These are phyloP conservation scores for Cordyceps pruinosa DNA, from an alignment of 2,329 filamentous ascomycete species.

Conservation along the genomic window DNA sequence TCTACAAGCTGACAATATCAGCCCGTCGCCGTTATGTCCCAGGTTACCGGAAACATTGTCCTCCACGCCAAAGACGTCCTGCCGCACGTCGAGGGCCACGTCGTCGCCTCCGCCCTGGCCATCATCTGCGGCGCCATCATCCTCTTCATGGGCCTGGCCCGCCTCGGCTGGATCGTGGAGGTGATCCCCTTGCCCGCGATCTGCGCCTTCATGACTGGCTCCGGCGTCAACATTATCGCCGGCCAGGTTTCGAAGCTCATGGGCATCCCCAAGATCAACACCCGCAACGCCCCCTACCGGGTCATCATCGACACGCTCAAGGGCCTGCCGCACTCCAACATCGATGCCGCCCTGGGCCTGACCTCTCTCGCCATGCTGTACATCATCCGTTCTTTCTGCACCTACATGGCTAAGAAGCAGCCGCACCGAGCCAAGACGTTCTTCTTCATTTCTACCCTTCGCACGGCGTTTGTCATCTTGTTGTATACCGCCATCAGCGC, in stretches of 20 bases:
- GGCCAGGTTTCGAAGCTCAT: constrained; percentile 45
- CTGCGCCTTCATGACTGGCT: constrained; percentile 49
- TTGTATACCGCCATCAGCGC: constrained; percentile 74
- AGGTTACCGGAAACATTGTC: constrained; percentile 44
- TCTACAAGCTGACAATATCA: constrained; percentile 16
- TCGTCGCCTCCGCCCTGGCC: constrained; percentile 41
- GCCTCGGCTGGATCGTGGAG: constrained; percentile 48
- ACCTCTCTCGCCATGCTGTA: constrained; percentile 64
- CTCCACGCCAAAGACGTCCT: constrained; percentile 29
- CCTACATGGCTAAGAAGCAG: constrained; percentile 56
- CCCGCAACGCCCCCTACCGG: constrained; percentile 39
- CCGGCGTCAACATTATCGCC: constrained; percentile 42
- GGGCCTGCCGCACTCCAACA: constrained; percentile 38
- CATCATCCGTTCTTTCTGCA: constrained; percentile 55
- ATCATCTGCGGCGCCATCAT: constrained; percentile 43
- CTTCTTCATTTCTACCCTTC: constrained; percentile 73
- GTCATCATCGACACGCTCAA: constrained; percentile 47
- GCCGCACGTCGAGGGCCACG: constrained; percentile 33
- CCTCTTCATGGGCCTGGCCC: constrained; percentile 41
- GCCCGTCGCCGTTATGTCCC: constrained; percentile 51
- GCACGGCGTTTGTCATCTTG: constrained; percentile 73
- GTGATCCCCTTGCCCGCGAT: constrained; percentile 47
- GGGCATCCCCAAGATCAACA: constrained; percentile 44
- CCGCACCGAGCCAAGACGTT: constrained; percentile 61
- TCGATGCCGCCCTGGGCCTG: constrained; percentile 70